phyloP scores from a whole-genome alignment of 768 basidiomycete species.

The Amanita rimosa region DNA sequence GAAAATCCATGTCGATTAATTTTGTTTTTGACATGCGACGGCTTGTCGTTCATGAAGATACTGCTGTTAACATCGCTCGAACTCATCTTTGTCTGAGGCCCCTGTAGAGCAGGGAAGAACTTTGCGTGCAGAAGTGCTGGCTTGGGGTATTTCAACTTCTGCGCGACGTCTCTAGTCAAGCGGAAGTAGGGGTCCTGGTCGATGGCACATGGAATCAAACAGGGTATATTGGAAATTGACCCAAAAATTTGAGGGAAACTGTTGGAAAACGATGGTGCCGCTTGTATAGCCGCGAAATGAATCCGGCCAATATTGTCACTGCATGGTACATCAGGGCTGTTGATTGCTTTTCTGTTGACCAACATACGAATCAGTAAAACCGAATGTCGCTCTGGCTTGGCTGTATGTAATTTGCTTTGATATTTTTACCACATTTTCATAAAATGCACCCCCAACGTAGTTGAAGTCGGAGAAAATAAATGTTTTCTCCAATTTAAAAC shows the following conservation, averaged over 20 bases:
- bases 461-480: conserved; percentile 95
- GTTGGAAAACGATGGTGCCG: conserved; percentile 93
- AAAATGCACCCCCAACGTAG: conserved; percentile 87
- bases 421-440: conserved; percentile 87
- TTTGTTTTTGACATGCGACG: conserved; percentile 94
- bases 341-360: neutral
- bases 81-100: conserved; percentile 99
- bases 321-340: conserved; percentile 1
- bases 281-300: conserved; percentile 93
- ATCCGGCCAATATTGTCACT: conserved; percentile 98
- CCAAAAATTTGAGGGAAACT: conserved; percentile 99
- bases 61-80: conserved; percentile 88
- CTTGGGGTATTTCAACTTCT: conserved; percentile 91
- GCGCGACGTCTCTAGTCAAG: conserved; percentile 90
- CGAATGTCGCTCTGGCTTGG: conserved; percentile 92
- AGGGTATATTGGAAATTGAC: conserved; percentile 68
- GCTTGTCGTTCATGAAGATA: conserved; percentile 93
- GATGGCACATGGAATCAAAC: conserved; percentile 95
- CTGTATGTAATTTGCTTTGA: conserved; percentile 89
- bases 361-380: conserved; percentile 89
- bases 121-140: conserved; percentile 88
- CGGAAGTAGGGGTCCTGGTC: conserved; percentile 99
- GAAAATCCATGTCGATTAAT: conserved; percentile 94
- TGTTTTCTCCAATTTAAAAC: conserved; percentile 84
- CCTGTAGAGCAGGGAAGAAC: conserved; percentile 97